These are phyloP conservation scores for Fusarium duplospermum DNA, from an alignment of 2,329 filamentous ascomycete species.

Conservation along the genomic window DNA sequence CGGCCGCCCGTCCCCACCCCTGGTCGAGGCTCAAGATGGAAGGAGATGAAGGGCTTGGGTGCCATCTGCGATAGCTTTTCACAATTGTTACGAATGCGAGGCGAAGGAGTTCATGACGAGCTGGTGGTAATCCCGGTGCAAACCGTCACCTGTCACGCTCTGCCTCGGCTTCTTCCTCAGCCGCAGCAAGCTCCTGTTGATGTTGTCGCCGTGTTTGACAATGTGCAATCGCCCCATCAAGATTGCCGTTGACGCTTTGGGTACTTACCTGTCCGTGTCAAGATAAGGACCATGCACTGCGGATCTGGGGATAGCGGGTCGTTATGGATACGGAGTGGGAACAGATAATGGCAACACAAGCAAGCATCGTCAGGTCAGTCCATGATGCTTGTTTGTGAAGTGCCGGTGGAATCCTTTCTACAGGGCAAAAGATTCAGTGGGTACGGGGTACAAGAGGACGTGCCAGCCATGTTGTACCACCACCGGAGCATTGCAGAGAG, in stretches of 20 bases:
- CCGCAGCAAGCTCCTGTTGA: not conserved
- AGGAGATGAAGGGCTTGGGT: constrained; percentile 10
- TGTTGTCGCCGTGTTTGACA: not conserved
- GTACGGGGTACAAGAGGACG: not conserved
- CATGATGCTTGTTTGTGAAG: not conserved
- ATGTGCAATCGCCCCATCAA: not conserved
- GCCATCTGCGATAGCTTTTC: not conserved
- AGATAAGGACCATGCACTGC: constrained; percentile 4
- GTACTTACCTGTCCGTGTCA: not conserved
- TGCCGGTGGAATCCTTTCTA: not conserved
- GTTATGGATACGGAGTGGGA: constrained; percentile 11
- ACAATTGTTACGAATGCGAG: not conserved
- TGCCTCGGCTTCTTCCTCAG: not conserved
- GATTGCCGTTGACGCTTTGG: not conserved
- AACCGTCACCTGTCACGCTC: not conserved
- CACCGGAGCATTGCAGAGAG: not conserved
- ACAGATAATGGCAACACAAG: not conserved
- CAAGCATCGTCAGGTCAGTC: not conserved
- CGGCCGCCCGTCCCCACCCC: not conserved
- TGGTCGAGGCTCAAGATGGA: constrained; percentile 21
- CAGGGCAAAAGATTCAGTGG: not conserved
- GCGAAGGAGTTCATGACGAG: not conserved
- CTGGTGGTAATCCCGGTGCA: not conserved
- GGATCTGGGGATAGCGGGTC: constrained; percentile 13
- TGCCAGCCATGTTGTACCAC: not conserved